Evolutionary conservation across 2,329 filamentous ascomycete genomes (phyloP).

Genomic region (Alternaria angustiovoidea): DNA sequence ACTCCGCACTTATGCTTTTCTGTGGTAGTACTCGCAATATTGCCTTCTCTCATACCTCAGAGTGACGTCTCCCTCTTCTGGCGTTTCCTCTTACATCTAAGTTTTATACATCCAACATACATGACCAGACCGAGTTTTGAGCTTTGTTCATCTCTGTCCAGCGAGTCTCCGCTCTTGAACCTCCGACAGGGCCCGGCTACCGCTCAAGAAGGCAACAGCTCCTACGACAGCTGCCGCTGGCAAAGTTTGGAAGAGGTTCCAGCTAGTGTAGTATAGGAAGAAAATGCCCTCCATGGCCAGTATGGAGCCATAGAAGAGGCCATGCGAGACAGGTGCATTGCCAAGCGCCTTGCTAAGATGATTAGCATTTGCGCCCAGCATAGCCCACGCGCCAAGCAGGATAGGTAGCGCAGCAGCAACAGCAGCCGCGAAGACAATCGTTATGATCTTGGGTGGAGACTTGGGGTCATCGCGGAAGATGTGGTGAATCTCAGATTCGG

Average conservation of each 20-base stretch:
- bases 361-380: conserved; percentile 81
- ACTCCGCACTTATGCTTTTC: not conserved
- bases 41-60: not conserved
- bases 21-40: not conserved
- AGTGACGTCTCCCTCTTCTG: not conserved
- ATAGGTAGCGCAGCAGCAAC: conserved; percentile 77
- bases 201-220: conserved; percentile 80
- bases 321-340: conserved; percentile 80
- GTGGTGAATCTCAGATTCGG: conserved; percentile 86
- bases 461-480: conserved; percentile 82
- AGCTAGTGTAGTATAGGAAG: conserved; percentile 90
- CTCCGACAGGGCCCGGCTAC: conserved; percentile 88
- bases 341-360: conserved; percentile 79
- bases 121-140: not conserved
- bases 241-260: conserved; percentile 90
- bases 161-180: conserved; percentile 87
- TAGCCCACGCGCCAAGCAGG: conserved; percentile 76
- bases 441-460: conserved; percentile 82
- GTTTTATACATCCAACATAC: not conserved
- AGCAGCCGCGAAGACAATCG: conserved; percentile 76
- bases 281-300: conserved; percentile 89
- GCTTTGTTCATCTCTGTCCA: conserved; percentile 63
- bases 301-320: conserved; percentile 85
- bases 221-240: conserved; percentile 75
- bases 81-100: not conserved